These are phyloP conservation scores for Nepenthes gracilis DNA, from an alignment of 148 eudicot species.

Conservation along the genomic window DNA sequence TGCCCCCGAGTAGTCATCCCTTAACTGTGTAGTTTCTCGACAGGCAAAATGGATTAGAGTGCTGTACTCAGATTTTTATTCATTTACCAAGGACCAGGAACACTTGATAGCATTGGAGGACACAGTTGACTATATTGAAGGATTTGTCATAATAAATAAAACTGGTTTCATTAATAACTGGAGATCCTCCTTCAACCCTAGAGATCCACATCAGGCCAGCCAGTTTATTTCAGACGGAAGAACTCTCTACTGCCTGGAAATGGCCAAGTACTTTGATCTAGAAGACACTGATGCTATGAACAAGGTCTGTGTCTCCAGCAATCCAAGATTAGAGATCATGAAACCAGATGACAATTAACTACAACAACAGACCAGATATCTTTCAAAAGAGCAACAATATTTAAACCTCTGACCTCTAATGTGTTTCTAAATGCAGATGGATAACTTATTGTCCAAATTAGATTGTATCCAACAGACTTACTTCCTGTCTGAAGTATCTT, in stretches of 20 bases:
- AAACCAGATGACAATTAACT: neutral
- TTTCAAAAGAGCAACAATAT: neutral
- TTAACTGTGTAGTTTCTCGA: slow-evolving; percentile 1
- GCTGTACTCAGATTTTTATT: slow-evolving; percentile 63
- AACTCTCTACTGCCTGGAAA: slow-evolving; percentile 75
- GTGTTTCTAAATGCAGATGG: slow-evolving; percentile 43
- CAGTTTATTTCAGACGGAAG: slow-evolving; percentile 72
- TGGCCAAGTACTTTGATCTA: slow-evolving; percentile 72
- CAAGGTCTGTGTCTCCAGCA: slow-evolving; percentile 38
- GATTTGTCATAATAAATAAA: slow-evolving; percentile 74
- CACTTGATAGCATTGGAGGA: slow-evolving; percentile 49
- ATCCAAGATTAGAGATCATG: neutral
- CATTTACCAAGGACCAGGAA: slow-evolving; percentile 81
- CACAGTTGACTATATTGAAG: slow-evolving; percentile 79
- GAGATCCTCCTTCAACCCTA: slow-evolving; percentile 69
- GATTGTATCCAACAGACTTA: slow-evolving; percentile 46
- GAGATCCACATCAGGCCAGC: slow-evolving; percentile 57
- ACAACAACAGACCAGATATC: neutral
- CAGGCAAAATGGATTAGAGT: slow-evolving; percentile 97
- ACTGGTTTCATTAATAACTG: slow-evolving; percentile 69
- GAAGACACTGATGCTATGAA: slow-evolving; percentile 27
- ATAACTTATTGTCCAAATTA: slow-evolving; percentile 29
- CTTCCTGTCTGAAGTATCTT: slow-evolving; percentile 52
- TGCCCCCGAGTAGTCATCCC: neutral
- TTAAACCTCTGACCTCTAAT: slow-evolving; percentile 3